Evolutionary conservation across 108 stramenopile species (phyloP), one percentile per base, ranked within the genome.

Genomic region (Cylindrotheca closterium): DNA sequence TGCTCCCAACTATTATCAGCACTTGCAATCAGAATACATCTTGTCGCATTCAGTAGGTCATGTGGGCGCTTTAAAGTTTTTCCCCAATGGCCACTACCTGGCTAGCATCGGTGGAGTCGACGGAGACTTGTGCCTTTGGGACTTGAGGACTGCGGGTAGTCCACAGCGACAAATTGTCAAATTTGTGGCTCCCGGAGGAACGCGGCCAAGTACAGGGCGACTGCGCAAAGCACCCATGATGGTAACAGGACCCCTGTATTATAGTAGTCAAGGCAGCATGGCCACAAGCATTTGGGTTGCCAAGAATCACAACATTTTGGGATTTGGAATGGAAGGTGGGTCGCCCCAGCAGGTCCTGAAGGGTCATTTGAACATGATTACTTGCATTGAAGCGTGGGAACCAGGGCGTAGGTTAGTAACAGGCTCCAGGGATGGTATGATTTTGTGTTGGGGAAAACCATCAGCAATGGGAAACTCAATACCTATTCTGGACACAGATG

Each of bases 401-500:
- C 62, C 53, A 29, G 58, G 70, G 27, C 58, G 60, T 18, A 60
- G 63, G 21, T 30, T 92, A 30, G 58, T 89, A 18, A 79, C 86
- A 31, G 84, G 82, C 51, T 84, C 80, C 12, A 70, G 60, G 25
- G 91, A 92, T 71, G 91, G 91, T 3, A 86, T 89, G 78, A 83
- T 92, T 60, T 60, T 92, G 24, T 76, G 60, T 3, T 92, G 90
- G 90, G 90, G 85, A 15, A 63, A 60, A 63, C 57, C 30, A 3
- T 47, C 29, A 4, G n/a, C 34, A 2, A 28, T 56, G 12, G 26
- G 12, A 24, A 18, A 10, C 5, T 27, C 32, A 2, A 17, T 17
- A 4, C 31, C 52, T 26, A 30, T 46, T 3, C 4, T 58, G 58
- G 33, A 26, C 1, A 26, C 51, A 34, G 58, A 58, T 24, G 26